Base-by-base conservation (phyloP, 1,139 yeast species). In the Kurtzmaniella quercitrusa region DNA sequence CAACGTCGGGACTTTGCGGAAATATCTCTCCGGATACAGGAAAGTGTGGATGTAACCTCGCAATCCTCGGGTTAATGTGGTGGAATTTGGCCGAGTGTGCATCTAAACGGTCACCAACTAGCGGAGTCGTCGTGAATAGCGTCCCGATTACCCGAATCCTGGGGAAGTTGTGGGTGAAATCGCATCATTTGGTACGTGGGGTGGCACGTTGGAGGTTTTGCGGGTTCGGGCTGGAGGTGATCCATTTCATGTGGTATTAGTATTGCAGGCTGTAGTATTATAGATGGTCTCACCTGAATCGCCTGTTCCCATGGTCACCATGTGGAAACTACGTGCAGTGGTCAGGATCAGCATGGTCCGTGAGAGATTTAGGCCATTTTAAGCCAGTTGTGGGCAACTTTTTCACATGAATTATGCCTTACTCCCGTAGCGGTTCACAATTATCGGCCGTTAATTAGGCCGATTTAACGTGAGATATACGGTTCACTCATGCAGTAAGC, bases 81-180 rank as follows among this genome's bases (percentile, higher is more conserved):
- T 27, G 5, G 12, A 11, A 11, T 27, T 27, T 27, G 31, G 31
- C 31, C 31, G 31, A 27, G 31, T 27, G 6, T 27, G 31, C 31
- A 27, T 27, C 31, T 27, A 27, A 27, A 10, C 31, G 31, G 31
- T 27, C 31, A 27, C 10, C 10, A 27, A 27, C 31, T 27, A 10
- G 31, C 31, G 12, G n/a, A 3, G 31, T 27, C n/a, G 31, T n/a
- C 31, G 14, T 27, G 14, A 27, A 27, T 11, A 11, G 16, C 10
- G 18, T 31, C 36, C 36, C 36, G 36, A 31, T 31, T 31, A 31
- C 10, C 36, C 36, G 36, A 31, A 31, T 14, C 11, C 36, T 31
- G 36, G 36, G 36, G 36, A 31, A 31, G n/a, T 8, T 10, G 7
- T 8, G 36, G 36, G 9, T 16, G 23, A 21, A 21, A 21, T 21